phyloP scores from a whole-genome alignment of 2,329 filamentous ascomycete species.

The Alternaria novae-zelandiae region DNA sequence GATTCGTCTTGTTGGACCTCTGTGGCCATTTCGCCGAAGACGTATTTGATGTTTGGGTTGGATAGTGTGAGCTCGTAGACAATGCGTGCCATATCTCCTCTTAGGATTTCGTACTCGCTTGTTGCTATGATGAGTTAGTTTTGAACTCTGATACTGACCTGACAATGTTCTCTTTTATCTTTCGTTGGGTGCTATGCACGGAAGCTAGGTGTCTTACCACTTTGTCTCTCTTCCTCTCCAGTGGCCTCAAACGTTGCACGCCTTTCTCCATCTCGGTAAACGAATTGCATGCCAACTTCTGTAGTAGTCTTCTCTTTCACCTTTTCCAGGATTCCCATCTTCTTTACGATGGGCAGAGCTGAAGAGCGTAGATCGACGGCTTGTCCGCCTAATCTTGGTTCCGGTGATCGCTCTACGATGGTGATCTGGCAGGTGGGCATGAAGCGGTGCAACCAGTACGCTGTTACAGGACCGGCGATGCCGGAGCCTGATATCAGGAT shows the following conservation, averaged over 20 bases:
- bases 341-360: constrained; percentile 50
- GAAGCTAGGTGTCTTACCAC: not conserved
- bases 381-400: constrained; percentile 56
- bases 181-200: not conserved
- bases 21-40: constrained; percentile 42
- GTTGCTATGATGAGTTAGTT: constrained; percentile 43
- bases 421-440: constrained; percentile 42
- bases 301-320: constrained; percentile 51
- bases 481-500: constrained; percentile 41
- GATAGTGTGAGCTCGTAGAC: constrained; percentile 53
- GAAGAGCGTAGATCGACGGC: constrained; percentile 63
- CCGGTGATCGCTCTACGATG: constrained; percentile 51
- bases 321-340: constrained; percentile 58
- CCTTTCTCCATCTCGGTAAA: constrained; percentile 35
- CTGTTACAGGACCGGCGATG: constrained; percentile 51
- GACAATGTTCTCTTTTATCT: not conserved
- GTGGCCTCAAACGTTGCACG: constrained; percentile 44
- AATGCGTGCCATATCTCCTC: constrained; percentile 61
- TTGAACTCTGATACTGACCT: too few species aligned
- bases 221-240: constrained; percentile 3
- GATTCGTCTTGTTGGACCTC: constrained; percentile 22
- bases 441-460: constrained; percentile 55
- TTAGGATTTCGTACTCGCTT: constrained; percentile 66
- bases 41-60: constrained; percentile 35
- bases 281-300: constrained; percentile 57